phyloP scores from a whole-genome alignment of 192 early-diverging fungal genomes.

The Lunasporangiospora selenospora region DNA sequence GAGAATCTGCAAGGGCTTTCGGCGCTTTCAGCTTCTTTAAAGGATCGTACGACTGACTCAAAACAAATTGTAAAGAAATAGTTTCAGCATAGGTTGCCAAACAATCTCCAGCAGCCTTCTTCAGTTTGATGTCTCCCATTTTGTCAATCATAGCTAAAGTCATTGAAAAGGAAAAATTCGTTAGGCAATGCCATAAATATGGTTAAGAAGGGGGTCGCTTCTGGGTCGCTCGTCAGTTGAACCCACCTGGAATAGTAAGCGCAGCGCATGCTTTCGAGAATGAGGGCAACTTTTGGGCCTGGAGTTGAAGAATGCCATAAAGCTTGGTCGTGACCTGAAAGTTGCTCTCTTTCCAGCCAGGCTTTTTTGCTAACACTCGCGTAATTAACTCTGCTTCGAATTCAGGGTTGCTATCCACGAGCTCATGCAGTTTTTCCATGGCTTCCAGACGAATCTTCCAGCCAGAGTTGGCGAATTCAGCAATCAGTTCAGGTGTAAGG shows the following conservation, averaged over 20 bases:
- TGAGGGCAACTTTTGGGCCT: constrained; percentile 65
- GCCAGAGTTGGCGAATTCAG: constrained; percentile 67
- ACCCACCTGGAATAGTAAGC: constrained; percentile 66
- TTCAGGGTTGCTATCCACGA: constrained; percentile 58
- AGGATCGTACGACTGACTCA: constrained; percentile 78
- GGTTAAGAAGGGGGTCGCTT: not conserved
- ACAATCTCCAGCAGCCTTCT: constrained; percentile 82
- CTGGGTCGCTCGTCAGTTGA: not conserved
- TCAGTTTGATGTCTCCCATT: constrained; percentile 95
- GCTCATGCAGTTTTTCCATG: constrained; percentile 77
- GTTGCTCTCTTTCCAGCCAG: constrained; percentile 98
- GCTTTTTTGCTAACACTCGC: constrained; percentile 79
- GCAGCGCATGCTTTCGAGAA: constrained; percentile 80
- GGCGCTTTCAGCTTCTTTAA: constrained; percentile 86
- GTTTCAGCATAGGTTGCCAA: constrained; percentile 80
- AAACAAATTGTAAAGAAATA: constrained; percentile 80
- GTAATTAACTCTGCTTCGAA: constrained; percentile 86
- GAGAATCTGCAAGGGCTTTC: constrained; percentile 86
- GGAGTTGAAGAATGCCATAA: constrained; percentile 75
- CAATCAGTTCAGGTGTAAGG: constrained; percentile 65
- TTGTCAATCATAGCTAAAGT: constrained; percentile 81
- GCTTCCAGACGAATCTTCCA: constrained; percentile 93
- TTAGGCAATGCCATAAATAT: not conserved
- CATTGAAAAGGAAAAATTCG: not conserved
- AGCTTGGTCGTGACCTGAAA: constrained; percentile 88